Base-by-base conservation (phyloP, 495 filamentous ascomycete genomes). In the Xylaria telfairii region DNA sequence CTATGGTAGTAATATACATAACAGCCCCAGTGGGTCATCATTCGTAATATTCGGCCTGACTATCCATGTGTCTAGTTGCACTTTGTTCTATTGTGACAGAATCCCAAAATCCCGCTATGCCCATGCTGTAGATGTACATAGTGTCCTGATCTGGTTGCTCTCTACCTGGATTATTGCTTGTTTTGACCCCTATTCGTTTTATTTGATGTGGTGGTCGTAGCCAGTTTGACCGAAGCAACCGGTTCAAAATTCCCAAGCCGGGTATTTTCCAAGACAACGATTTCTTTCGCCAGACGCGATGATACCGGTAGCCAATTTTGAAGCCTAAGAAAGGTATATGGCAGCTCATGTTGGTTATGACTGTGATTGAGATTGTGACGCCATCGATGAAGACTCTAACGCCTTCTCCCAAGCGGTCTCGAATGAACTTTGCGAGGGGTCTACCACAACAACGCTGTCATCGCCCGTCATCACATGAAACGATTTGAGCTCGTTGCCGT, bases 371-470 rank as follows among this genome's bases (percentile, higher is more conserved):
- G 51, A 59, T 21, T 67, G 51, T 24, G 67, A 46, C 34, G 67
- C 67, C 26, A 26, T 39, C 42, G 56, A 53, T 7, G 67, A 68
- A 49, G 54, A 49, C n/a, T 70, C 41, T 21, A 72, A 69, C 9
- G 90, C 89, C 73, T 85, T 87, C 59, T 85, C 87, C 91, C 91
- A 93, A n/a, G 89, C 89, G 61, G 80, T 86, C 75, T 91, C 90
- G 71, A 91, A 88, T 37, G 83, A 83, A 49, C 79, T 80, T 61
- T 84, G 79, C 44, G 79, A 73, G 13, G 75, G 80, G 5, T 83
- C 85, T 26, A 86, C 77, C 44, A 86, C 69, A 10, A 85, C 83
- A 28, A 85, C 49, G 67, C 84, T 87, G 67, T 81, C 80, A 28
- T 86, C 81, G 13, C 67, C 76, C 4, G 68, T 3, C 34, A 13